Evolutionary conservation across 768 basidiomycete genomes (phyloP), one percentile per base, ranked within the genome.

Genomic region (Polyporus arcularius): DNA sequence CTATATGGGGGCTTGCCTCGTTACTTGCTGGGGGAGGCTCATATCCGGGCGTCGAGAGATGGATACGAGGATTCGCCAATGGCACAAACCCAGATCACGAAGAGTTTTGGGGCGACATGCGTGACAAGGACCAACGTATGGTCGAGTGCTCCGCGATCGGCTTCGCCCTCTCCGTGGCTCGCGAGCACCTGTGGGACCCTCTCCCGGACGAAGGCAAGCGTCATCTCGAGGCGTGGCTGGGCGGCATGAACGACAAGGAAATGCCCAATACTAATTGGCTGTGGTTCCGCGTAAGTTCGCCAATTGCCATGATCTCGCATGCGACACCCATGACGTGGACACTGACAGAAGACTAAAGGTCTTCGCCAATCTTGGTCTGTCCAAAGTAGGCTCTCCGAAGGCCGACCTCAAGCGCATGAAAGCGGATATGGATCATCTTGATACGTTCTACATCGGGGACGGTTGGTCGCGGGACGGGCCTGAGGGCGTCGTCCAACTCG

Each of bases 231-330:
- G 57, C 74, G 74, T 91, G 89, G 86, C 77, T 91, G 3, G 83
- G 85, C 8, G 83, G 86, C 0, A 90, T 91, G 82, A 91, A 90
- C 68, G 86, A 87, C 72, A 90, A 90, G 76, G 82, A 87, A 62
- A 90, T 91, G 88, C 88, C 89, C 28, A 88, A 90, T 68, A 90
- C 89, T 7, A 91, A 91, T 67, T 90, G 89, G 88, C 78, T 92
- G 6, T 91, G 89, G 89, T 91, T 91, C 74, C 79, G 89, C 58
- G 88, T 85, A 58, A 46, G 82, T 73, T 15, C 38, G 15, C 2
- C 15, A 12, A 11, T 3, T n/a, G 26, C 14, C 11, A 14, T 35
- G 7, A 35, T 11, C 35, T 35, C 11, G 35, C 11, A 6, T 16
- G 6, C 9, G 5, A 14, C 0, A 12, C 31, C 16, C 21, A 40